Percentiles rank a stretch among this genome's conserved stretches.
Evolutionary conservation across 257 asterid genomes (phyloP).

Genomic region (Ballota nigra): DNA sequence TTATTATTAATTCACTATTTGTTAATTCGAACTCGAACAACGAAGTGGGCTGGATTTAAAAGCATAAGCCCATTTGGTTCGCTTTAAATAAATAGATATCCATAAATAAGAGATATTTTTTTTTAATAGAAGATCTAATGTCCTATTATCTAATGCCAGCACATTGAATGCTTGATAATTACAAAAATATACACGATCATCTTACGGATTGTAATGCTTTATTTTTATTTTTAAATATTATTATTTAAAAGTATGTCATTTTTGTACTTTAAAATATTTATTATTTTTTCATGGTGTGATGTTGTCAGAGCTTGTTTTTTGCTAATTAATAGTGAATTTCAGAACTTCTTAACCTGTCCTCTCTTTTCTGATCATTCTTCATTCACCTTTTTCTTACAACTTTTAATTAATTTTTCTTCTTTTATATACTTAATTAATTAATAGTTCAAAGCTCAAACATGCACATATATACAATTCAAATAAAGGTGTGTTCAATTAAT

Average conservation of each 20-base stretch:
- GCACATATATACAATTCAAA: not conserved
- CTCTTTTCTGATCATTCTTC: slow-evolving; percentile 10
- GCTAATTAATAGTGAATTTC: not conserved
- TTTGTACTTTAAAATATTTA: not conserved
- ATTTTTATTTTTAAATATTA: not conserved
- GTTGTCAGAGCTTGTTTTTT: not conserved
- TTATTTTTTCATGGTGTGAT: not conserved
- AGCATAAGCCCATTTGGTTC: slow-evolving; percentile 20
- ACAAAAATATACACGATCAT: not conserved
- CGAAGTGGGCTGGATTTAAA: slow-evolving; percentile 23
- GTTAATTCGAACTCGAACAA: not conserved
- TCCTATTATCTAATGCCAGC: not conserved
- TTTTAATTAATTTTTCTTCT: not conserved
- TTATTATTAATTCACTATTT: not conserved
- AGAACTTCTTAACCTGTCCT: not conserved
- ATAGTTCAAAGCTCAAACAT: not conserved
- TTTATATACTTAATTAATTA: not conserved
- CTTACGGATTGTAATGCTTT: not conserved
- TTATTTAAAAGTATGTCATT: not conserved
- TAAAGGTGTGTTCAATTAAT: slow-evolving; percentile 6
- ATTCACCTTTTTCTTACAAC: slow-evolving; percentile 4
- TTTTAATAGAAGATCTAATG: not conserved
- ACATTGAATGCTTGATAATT: not conserved
- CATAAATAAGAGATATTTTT: not conserved
- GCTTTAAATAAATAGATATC: not conserved